phyloP scores from a whole-genome alignment of 2,329 filamentous ascomycete genomes.

The Botryotinia narcissicola region DNA sequence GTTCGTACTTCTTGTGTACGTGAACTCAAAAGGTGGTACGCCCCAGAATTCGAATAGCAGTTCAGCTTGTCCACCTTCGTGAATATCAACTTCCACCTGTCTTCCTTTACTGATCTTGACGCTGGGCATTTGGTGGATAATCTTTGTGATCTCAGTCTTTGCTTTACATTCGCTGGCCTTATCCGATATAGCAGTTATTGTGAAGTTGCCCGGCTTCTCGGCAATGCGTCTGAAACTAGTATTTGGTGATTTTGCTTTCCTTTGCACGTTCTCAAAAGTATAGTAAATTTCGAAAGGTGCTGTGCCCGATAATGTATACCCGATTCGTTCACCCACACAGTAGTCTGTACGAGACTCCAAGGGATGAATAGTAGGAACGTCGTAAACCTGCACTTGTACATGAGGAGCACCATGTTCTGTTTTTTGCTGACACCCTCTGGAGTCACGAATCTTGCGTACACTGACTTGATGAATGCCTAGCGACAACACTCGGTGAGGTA shows the following conservation, averaged over 20 bases:
- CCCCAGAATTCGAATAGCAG: conserved; percentile 95
- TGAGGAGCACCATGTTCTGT: conserved; percentile 69
- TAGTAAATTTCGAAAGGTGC: conserved; percentile 93
- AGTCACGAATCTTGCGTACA: conserved; percentile 86
- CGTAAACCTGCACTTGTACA: conserved; percentile 88
- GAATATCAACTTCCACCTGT: conserved; percentile 83
- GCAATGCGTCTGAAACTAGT: conserved; percentile 92
- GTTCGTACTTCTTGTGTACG: conserved; percentile 89
- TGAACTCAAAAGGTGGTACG: conserved; percentile 95
- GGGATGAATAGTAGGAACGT: conserved; percentile 86
- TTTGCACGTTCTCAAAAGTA: conserved; percentile 74
- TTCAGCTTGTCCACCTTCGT: conserved; percentile 92
- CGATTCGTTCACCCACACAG: conserved; percentile 92
- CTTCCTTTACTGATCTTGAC: conserved; percentile 85
- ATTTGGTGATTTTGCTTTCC: conserved; percentile 74
- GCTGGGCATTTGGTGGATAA: conserved; percentile 87
- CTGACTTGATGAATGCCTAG: conserved; percentile 87
- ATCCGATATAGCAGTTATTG: conserved; percentile 83
- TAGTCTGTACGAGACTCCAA: conserved; percentile 83
- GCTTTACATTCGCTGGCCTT: conserved; percentile 85
- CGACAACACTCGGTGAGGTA: conserved; percentile 80
- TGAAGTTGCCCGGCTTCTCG: conserved; percentile 84
- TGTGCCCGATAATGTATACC: conserved; percentile 85
- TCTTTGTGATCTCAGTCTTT: conserved; percentile 72
- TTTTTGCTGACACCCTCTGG: conserved; percentile 78